Evolutionary conservation across 352 stramenopile species (phyloP).

Genomic region (Phytophthora crassamura): DNA sequence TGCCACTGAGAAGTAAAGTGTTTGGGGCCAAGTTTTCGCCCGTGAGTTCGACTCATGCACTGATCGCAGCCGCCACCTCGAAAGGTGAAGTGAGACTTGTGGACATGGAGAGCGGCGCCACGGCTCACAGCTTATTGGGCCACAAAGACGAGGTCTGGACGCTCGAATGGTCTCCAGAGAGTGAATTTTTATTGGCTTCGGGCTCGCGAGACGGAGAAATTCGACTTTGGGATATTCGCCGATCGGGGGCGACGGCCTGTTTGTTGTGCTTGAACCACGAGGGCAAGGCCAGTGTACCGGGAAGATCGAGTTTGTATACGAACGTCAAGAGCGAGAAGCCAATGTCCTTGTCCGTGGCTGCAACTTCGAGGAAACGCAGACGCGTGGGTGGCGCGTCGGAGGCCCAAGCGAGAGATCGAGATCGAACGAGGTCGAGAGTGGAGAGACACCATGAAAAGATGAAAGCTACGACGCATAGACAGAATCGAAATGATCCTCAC

Average conservation of each 20-base stretch:
- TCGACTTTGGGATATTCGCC: slow-evolving; percentile 88
- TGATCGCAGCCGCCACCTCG: slow-evolving; percentile 74
- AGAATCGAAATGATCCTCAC: slow-evolving; percentile 63
- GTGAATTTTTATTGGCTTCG: slow-evolving; percentile 77
- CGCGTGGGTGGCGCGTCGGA: slow-evolving; percentile 30
- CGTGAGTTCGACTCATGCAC: slow-evolving; percentile 53
- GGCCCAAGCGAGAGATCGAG: slow-evolving; percentile 31
- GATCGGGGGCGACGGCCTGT: slow-evolving; percentile 83
- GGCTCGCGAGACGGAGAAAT: slow-evolving; percentile 70
- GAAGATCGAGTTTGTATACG: slow-evolving; percentile 59
- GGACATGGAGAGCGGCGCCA: slow-evolving; percentile 71
- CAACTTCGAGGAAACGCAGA: slow-evolving; percentile 40
- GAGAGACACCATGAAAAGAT: slow-evolving; percentile 23
- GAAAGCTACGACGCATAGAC: slow-evolving; percentile 5
- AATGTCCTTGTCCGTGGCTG: slow-evolving; percentile 40
- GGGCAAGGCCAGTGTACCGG: slow-evolving; percentile 51
- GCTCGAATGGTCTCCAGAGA: slow-evolving; percentile 72
- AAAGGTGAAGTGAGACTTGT: slow-evolving; percentile 76
- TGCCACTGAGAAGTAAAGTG: slow-evolving; percentile 69
- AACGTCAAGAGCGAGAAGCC: slow-evolving; percentile 49
- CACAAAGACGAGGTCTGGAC: slow-evolving; percentile 83
- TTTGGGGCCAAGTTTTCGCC: slow-evolving; percentile 73
- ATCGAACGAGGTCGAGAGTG: slow-evolving; percentile 25
- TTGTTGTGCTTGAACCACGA: slow-evolving; percentile 84
- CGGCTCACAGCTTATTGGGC: slow-evolving; percentile 73